phyloP scores from a whole-genome alignment of 108 stramenopile species.

The Nitzschia inconspicua region DNA sequence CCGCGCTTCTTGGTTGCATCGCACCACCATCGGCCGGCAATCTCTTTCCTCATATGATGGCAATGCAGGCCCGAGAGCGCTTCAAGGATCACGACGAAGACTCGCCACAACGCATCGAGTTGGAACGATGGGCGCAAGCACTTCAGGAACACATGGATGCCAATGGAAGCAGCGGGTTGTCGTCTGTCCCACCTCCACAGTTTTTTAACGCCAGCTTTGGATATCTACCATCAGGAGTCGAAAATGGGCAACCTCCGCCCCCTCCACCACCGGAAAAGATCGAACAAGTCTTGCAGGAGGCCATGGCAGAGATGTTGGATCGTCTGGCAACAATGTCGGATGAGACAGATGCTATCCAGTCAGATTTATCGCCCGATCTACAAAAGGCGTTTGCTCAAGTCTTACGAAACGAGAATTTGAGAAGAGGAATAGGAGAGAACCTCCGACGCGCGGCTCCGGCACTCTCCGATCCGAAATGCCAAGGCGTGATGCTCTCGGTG shows the following conservation, averaged over 20 bases:
- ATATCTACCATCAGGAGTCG: constrained; percentile 30
- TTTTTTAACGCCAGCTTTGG: constrained; percentile 82
- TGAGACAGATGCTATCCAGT: constrained; percentile 12
- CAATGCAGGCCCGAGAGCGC: constrained; percentile 72
- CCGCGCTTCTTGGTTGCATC: constrained; percentile 82
- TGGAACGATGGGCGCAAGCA: constrained; percentile 40
- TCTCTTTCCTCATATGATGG: constrained; percentile 82
- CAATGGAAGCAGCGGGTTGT: background rate
- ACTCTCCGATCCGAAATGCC: constrained; percentile 82
- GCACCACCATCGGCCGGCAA: constrained; percentile 88
- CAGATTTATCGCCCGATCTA: constrained; percentile 55
- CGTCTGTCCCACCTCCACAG: constrained; percentile 43
- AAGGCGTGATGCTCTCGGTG: constrained; percentile 86
- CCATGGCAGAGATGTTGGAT: constrained; percentile 75
- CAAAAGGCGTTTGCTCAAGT: constrained; percentile 81
- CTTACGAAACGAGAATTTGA: constrained; percentile 65
- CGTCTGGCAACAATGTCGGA: constrained; percentile 59
- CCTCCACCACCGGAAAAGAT: constrained; percentile 63
- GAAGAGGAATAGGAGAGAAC: constrained; percentile 82
- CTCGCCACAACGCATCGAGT: constrained; percentile 27
- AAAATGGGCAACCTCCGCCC: constrained; percentile 20
- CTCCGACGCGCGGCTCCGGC: constrained; percentile 85
- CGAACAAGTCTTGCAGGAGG: constrained; percentile 69
- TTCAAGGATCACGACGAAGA: constrained; percentile 52
- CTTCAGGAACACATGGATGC: constrained; percentile 33